Percentiles rank a stretch among this genome's conserved stretches.
phyloP scores from a whole-genome alignment of 192 early-diverging fungal species.

The Pilaira anomala region DNA sequence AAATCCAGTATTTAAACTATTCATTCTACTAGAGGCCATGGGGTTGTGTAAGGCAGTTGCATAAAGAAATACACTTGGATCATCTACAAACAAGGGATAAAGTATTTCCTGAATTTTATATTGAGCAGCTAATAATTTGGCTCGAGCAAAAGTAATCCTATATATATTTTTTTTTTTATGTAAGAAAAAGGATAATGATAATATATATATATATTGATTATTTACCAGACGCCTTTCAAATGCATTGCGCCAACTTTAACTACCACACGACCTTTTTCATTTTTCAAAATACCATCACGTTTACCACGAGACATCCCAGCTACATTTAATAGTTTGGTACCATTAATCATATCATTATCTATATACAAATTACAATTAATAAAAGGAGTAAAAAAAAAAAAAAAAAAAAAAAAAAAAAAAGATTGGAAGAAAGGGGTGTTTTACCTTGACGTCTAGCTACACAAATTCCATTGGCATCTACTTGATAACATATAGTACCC shows the following conservation, averaged over 20 bases:
- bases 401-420: conserved; percentile 10
- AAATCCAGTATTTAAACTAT: conserved; percentile 10
- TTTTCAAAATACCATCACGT: conserved; percentile 82
- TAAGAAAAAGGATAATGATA: not conserved
- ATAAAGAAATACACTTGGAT: conserved; percentile 66
- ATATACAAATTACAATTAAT: conserved; percentile 13
- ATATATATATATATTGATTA: not conserved
- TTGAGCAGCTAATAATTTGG: conserved; percentile 62
- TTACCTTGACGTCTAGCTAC: conserved; percentile 69
- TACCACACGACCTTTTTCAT: conserved; percentile 80
- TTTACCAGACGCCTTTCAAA: conserved; percentile 83
- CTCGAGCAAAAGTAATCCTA: conserved; percentile 65
- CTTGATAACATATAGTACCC: conserved; percentile 74
- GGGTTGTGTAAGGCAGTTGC: not conserved
- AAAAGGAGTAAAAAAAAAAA: conserved; percentile 5
- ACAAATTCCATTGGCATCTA: conserved; percentile 76
- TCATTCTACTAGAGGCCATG: conserved; percentile 13
- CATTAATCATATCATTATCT: conserved; percentile 87
- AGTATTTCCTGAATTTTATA: conserved; percentile 71
- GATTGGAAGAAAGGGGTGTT: conserved; percentile 6
- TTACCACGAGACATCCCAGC: conserved; percentile 86
- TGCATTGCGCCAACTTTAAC: conserved; percentile 88
- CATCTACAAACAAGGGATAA: conserved; percentile 74
- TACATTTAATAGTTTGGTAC: conserved; percentile 84
- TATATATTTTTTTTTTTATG: not conserved